These are phyloP conservation scores for Coemansia sp. DNA, from an alignment of 192 early-diverging fungal genomes.

Conservation along the genomic window DNA sequence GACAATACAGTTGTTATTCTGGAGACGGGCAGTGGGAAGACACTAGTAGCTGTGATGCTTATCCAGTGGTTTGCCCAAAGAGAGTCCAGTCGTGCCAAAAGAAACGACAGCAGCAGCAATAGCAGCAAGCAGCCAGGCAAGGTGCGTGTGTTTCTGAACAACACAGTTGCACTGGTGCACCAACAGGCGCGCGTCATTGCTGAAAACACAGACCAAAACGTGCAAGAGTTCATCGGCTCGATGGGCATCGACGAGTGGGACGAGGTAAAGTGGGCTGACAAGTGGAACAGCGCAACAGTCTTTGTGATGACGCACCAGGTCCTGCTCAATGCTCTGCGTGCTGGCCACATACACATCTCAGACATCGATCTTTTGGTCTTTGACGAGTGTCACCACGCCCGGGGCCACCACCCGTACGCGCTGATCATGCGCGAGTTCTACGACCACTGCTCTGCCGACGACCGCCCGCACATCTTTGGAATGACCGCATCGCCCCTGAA, in stretches of 20 bases:
- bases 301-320: conserved; percentile 88
- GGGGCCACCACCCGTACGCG: conserved; percentile 72
- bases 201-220: conserved; percentile 62
- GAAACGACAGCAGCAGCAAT: not conserved
- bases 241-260: conserved; percentile 66
- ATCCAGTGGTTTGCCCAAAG: conserved; percentile 69
- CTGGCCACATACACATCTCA: conserved; percentile 64
- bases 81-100: not conserved
- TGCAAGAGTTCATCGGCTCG: conserved; percentile 67
- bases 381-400: conserved; percentile 93
- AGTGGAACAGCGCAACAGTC: conserved; percentile 65
- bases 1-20: conserved; percentile 86
- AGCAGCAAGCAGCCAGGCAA: conserved; percentile 6
- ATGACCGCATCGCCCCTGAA: conserved; percentile 91
- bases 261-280: conserved; percentile 59
- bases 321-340: conserved; percentile 73
- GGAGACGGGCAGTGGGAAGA: conserved; percentile 94
- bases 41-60: conserved; percentile 83
- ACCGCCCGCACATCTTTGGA: conserved; percentile 81
- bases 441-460: conserved; percentile 35
- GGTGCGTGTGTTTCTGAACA: conserved; percentile 75
- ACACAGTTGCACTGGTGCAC: conserved; percentile 81
- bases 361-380: conserved; percentile 85
- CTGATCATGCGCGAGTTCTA: conserved; percentile 86
- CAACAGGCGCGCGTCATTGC: conserved; percentile 83